These are phyloP conservation scores for Podospora anserina DNA, from an alignment of 495 filamentous ascomycete genomes.

Conservation along the genomic window DNA sequence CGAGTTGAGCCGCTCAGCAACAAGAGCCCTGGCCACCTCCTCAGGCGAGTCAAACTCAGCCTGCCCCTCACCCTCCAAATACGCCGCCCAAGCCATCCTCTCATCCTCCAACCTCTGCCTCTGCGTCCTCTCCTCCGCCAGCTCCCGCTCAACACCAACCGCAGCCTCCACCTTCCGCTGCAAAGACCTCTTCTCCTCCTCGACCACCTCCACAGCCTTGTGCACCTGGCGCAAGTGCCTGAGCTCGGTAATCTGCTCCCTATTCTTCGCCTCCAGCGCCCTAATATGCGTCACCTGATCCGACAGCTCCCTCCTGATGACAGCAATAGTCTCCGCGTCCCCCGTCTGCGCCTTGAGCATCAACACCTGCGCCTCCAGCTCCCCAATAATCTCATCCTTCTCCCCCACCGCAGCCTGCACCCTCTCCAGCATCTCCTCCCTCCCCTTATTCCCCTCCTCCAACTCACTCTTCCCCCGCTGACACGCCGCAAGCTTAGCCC, in stretches of 20 bases:
- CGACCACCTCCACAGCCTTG: conserved; percentile 86
- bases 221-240: conserved; percentile 73
- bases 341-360: conserved; percentile 77
- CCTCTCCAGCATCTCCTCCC: conserved; percentile 57
- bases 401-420: conserved; percentile 64
- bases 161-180: conserved; percentile 74
- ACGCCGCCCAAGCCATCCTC: conserved; percentile 77
- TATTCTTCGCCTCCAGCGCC: conserved; percentile 71
- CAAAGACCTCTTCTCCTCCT: conserved; percentile 87
- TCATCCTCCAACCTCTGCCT: conserved; percentile 88
- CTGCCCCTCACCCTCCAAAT: conserved; percentile 66
- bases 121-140: conserved; percentile 74
- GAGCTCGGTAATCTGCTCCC: conserved; percentile 77
- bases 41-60: conserved; percentile 84
- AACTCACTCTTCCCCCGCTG: conserved; percentile 67
- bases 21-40: conserved; percentile 75
- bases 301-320: conserved; percentile 78
- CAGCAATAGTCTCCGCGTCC: conserved; percentile 74
- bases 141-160: conserved; percentile 67
- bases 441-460: conserved; percentile 64
- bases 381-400: conserved; percentile 64
- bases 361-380: conserved; percentile 78
- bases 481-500: conserved; percentile 64
- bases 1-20: conserved; percentile 77
- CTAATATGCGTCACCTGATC: conserved; percentile 90